Percentiles rank a stretch among this genome's conserved stretches.
phyloP scores from a whole-genome alignment of 1,284 basidiomycete genomes.

The Rhizoctonia solani region DNA sequence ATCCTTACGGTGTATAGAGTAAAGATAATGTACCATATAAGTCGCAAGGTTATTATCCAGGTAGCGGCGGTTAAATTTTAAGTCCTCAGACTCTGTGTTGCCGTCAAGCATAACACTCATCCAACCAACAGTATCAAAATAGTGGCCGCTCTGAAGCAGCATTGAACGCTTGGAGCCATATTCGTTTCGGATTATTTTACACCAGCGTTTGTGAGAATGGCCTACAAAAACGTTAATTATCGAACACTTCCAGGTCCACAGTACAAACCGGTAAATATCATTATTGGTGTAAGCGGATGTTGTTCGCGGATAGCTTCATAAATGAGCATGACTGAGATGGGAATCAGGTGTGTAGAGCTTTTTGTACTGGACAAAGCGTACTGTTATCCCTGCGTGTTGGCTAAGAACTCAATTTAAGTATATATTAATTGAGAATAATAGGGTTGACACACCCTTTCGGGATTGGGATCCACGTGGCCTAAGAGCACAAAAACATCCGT shows the following conservation, averaged over 20 bases:
- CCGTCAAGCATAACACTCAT: slow-evolving; percentile 5
- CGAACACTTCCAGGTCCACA: background rate
- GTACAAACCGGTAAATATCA: slow-evolving; percentile 9
- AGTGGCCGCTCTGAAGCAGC: slow-evolving; percentile 17
- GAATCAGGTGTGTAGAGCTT: background rate
- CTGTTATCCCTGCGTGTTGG: background rate
- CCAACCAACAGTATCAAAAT: slow-evolving; percentile 26
- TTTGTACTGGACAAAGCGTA: background rate
- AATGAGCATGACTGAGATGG: background rate
- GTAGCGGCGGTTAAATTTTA: slow-evolving; percentile 1
- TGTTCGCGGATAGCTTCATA: slow-evolving; percentile 9
- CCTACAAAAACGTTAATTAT: background rate
- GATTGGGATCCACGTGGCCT: slow-evolving; percentile 4
- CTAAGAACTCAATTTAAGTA: background rate
- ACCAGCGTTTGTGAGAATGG: slow-evolving; percentile 1
- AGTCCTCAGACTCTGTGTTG: background rate
- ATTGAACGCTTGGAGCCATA: background rate
- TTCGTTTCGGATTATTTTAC: background rate
- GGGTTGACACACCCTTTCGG: background rate
- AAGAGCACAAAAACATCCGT: background rate
- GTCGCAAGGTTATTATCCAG: background rate
- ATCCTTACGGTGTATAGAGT: background rate
- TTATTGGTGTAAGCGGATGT: slow-evolving; percentile 1
- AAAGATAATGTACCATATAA: background rate
- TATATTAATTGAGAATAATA: no score